Percentiles rank a stretch among this genome's conserved stretches.
phyloP scores from a whole-genome alignment of 1,284 basidiomycete genomes.

The Pulveroboletus sp. region DNA sequence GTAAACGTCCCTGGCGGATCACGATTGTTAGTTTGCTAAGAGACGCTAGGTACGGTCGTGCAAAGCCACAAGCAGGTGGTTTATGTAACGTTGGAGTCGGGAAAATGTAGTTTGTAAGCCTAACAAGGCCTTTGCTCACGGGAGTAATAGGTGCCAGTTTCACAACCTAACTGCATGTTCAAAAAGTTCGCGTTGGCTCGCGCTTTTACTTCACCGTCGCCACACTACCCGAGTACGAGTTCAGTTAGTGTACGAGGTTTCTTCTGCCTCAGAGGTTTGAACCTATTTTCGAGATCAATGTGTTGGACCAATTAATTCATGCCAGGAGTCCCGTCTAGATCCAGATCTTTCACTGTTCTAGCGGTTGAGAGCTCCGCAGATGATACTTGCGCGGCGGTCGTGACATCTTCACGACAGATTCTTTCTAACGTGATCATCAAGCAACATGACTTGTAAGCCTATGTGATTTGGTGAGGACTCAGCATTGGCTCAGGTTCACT shows the following conservation, averaged over 20 bases:
- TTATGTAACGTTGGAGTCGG: too few species aligned
- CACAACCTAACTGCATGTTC: conserved; percentile 2
- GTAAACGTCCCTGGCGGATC: too few species aligned
- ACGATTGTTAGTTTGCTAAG: too few species aligned
- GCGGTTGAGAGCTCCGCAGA: conserved; percentile 14
- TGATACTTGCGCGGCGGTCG: conserved; percentile 12
- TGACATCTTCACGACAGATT: conserved; percentile 10
- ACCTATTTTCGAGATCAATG: neutral
- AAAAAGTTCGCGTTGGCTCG: neutral
- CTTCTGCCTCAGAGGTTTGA: conserved; percentile 1
- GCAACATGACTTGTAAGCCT: conserved; percentile 8
- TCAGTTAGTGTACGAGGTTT: neutral
- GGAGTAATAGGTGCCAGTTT: too few species aligned
- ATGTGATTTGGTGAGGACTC: neutral
- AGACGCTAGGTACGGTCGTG: too few species aligned
- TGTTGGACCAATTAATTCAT: neutral
- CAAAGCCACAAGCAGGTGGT: too few species aligned
- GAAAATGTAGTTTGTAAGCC: too few species aligned
- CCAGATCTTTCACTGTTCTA: conserved; percentile 7
- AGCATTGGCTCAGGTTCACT: neutral
- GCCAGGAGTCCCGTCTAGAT: neutral
- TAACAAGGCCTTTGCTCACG: too few species aligned
- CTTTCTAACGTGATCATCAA: conserved; percentile 11
- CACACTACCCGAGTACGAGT: neutral
- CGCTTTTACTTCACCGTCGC: neutral